A percentile compares a stretch with the other conserved stretches of the same genome.
phyloP scores from a whole-genome alignment of 2,329 filamentous ascomycete species.

The Diaporthe amygdali region DNA sequence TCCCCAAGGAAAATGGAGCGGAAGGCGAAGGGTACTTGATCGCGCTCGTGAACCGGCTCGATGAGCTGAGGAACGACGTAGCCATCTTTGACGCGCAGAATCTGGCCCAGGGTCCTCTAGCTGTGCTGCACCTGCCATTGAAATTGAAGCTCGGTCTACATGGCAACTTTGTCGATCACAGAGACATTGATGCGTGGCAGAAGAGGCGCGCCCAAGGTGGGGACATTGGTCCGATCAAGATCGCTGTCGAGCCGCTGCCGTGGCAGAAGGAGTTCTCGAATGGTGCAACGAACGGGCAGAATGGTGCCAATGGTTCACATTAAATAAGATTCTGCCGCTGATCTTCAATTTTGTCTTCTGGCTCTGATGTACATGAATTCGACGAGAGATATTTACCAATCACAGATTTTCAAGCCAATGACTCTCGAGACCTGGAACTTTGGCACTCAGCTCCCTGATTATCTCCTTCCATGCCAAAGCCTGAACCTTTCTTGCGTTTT shows the following conservation, averaged over 20 bases:
- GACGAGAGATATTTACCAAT: background rate
- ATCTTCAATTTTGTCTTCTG: background rate
- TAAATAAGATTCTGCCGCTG: background rate
- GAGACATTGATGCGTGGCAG: conserved; percentile 49
- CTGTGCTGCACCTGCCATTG: conserved; percentile 45
- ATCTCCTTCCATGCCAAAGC: background rate
- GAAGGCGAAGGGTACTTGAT: conserved; percentile 59
- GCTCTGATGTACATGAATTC: background rate
- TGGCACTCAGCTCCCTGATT: background rate
- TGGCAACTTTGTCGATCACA: conserved; percentile 47
- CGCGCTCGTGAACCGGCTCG: conserved; percentile 50
- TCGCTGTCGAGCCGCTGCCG: conserved; percentile 41
- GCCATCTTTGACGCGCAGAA: conserved; percentile 48
- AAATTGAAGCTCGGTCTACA: conserved; percentile 47
- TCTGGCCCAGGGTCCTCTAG: conserved; percentile 43
- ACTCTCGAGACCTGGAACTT: background rate
- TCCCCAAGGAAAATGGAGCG: conserved; percentile 44
- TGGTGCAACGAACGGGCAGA: background rate
- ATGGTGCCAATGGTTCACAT: conserved; percentile 4
- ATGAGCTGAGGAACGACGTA: conserved; percentile 48
- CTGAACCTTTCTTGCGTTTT: background rate
- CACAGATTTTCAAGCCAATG: background rate
- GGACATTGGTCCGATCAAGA: conserved; percentile 44
- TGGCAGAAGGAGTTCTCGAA: conserved; percentile 39
- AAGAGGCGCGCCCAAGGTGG: conserved; percentile 37